Evolutionary conservation across 2,329 filamentous ascomycete genomes (phyloP).

Genomic region (Ceratocystis huliohia): DNA sequence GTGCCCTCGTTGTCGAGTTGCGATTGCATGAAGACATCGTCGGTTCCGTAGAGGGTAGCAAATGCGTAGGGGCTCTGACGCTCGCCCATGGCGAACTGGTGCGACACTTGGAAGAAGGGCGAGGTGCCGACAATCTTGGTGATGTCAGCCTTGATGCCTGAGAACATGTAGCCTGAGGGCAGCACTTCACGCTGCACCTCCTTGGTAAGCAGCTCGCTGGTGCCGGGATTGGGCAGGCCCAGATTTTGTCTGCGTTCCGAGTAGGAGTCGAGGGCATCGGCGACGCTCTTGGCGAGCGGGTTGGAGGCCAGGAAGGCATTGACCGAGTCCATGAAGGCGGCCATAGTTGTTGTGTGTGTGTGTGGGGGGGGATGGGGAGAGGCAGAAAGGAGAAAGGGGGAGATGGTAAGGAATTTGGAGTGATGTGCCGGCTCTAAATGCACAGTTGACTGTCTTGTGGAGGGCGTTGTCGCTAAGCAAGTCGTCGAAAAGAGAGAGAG

Average conservation of each 20-base stretch:
- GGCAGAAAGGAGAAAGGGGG: too few species aligned
- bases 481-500: too few species aligned
- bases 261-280: slow-evolving; percentile 70
- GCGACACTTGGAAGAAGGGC: slow-evolving; percentile 92
- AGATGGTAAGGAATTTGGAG: too few species aligned
- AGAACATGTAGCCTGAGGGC: slow-evolving; percentile 93
- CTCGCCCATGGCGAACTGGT: slow-evolving; percentile 92
- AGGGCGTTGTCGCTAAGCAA: too few species aligned
- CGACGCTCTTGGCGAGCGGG: slow-evolving; percentile 53
- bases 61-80: slow-evolving; percentile 89
- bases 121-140: slow-evolving; percentile 92
- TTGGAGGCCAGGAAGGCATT: slow-evolving; percentile 59
- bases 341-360: slow-evolving; percentile 32
- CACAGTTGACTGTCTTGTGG: too few species aligned
- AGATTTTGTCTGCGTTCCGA: slow-evolving; percentile 76
- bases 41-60: slow-evolving; percentile 83
- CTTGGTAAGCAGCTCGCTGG: slow-evolving; percentile 74
- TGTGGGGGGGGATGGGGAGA: background rate
- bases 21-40: slow-evolving; percentile 91
- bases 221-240: slow-evolving; percentile 82
- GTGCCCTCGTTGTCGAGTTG: slow-evolving; percentile 87
- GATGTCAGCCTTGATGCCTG: slow-evolving; percentile 85
- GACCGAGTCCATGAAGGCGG: slow-evolving; percentile 39
- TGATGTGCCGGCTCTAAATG: too few species aligned
- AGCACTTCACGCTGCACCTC: slow-evolving; percentile 96